A percentile compares a stretch with the other conserved stretches of the same genome.
phyloP scores from a whole-genome alignment of 345 rosid species.

The Gossypium longicalyx region DNA sequence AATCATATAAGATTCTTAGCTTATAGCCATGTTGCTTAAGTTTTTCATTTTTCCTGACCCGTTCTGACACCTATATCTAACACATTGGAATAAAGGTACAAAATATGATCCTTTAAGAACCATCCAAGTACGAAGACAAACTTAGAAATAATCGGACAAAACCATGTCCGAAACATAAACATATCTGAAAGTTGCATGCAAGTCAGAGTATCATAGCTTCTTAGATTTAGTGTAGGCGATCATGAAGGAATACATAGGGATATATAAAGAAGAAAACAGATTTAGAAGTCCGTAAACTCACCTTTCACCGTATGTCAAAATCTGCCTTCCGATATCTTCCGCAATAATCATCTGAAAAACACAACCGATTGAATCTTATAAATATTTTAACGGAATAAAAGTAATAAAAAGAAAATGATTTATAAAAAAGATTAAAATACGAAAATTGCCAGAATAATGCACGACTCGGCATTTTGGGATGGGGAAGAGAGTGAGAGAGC shows the following conservation, averaged over 20 bases:
- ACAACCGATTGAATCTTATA: not conserved
- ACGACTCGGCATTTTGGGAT: not conserved
- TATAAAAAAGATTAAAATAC: not conserved
- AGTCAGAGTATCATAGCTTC: not conserved
- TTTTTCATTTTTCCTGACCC: not conserved
- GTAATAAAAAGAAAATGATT: not conserved
- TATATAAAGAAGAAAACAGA: not conserved
- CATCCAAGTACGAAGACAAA: not conserved
- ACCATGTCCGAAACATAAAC: not conserved
- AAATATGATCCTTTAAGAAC: not conserved
- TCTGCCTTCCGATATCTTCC: slow-evolving; percentile 71
- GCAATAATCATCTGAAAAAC: slow-evolving; percentile 42
- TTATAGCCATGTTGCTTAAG: not conserved
- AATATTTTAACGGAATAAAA: not conserved
- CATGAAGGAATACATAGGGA: not conserved
- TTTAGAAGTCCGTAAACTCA: slow-evolving; percentile 13
- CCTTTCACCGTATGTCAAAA: slow-evolving; percentile 76
- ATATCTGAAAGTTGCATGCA: not conserved
- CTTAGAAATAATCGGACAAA: not conserved
- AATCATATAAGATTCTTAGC: not conserved
- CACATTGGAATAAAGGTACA: not conserved
- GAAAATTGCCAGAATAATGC: not conserved
- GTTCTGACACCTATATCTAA: not conserved
- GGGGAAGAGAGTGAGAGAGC: slow-evolving; percentile 16
- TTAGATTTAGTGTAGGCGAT: not conserved